These are phyloP conservation scores for Besnoitia besnoiti DNA, from an alignment of 169 alveolate genomes.

Conservation along the genomic window DNA sequence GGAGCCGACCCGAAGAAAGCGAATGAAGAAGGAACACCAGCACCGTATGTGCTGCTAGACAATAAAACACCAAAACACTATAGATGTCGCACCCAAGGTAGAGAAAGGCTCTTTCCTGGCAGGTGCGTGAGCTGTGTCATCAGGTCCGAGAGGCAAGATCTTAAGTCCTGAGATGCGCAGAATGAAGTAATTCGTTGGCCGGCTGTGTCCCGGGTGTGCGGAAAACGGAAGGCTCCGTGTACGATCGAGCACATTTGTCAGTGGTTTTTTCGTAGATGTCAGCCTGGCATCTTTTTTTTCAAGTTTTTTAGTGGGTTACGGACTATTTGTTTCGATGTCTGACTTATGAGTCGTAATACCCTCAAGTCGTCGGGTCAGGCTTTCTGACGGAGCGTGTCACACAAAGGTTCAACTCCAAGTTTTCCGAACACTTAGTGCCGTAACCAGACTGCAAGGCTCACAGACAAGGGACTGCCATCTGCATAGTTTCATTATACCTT, in stretches of 20 bases:
- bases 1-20: conserved; percentile 80
- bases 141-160: too few species aligned
- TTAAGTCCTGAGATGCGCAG: too few species aligned
- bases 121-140: background rate
- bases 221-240: background rate
- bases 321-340: background rate
- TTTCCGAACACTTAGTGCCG: too few species aligned
- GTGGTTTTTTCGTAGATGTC: background rate
- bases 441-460: too few species aligned
- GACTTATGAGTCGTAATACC: too few species aligned
- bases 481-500: too few species aligned
- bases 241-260: background rate
- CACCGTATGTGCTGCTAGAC: background rate
- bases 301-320: background rate
- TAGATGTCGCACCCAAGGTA: background rate
- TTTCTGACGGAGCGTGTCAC: too few species aligned
- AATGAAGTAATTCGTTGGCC: background rate
- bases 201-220: background rate
- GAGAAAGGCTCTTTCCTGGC: background rate
- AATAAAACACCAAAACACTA: too few species aligned
- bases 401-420: too few species aligned
- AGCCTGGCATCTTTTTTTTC: background rate
- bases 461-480: too few species aligned
- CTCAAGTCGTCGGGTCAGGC: too few species aligned
- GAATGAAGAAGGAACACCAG: background rate